Evolutionary conservation across 495 filamentous ascomycete species (phyloP).

Genomic region (Annulohypoxylon maeteangense): DNA sequence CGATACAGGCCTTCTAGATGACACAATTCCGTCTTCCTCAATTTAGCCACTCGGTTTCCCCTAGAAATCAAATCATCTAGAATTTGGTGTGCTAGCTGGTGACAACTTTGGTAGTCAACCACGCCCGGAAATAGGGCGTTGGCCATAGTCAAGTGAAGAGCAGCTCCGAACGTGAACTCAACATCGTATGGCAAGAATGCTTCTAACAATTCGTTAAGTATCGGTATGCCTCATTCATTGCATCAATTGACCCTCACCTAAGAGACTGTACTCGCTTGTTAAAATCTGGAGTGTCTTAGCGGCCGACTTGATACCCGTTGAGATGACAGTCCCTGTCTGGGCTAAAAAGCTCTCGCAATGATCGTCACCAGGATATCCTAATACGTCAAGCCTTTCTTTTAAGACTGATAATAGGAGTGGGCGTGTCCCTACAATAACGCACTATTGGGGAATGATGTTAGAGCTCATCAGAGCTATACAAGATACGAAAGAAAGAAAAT

Average conservation of each 20-base stretch:
- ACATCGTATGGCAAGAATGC: slow-evolving; percentile 10
- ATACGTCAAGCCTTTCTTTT: slow-evolving; percentile 6
- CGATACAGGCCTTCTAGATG: neutral
- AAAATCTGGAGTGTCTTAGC: slow-evolving; percentile 11
- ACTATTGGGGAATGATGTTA: neutral
- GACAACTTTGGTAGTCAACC: neutral
- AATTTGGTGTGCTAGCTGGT: neutral
- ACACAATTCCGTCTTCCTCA: neutral
- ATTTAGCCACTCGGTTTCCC: slow-evolving; percentile 9
- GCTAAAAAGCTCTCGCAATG: slow-evolving; percentile 13
- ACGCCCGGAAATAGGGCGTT: slow-evolving; percentile 9
- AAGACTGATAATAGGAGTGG: slow-evolving; percentile 6
- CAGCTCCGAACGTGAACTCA: slow-evolving; percentile 5
- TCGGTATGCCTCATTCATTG: neutral
- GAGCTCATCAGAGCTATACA: neutral
- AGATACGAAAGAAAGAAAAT: too few species aligned
- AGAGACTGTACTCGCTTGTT: slow-evolving; percentile 9
- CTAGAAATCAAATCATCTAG: neutral
- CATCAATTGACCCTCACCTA: neutral
- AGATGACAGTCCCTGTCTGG: slow-evolving; percentile 8
- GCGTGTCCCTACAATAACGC: slow-evolving; percentile 9
- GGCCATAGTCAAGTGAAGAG: slow-evolving; percentile 10
- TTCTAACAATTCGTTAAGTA: neutral
- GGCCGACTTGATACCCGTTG: slow-evolving; percentile 8
- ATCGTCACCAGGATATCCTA: slow-evolving; percentile 5